phyloP scores from a whole-genome alignment of 2,329 filamentous ascomycete genomes.

The Elsinoe perseae region DNA sequence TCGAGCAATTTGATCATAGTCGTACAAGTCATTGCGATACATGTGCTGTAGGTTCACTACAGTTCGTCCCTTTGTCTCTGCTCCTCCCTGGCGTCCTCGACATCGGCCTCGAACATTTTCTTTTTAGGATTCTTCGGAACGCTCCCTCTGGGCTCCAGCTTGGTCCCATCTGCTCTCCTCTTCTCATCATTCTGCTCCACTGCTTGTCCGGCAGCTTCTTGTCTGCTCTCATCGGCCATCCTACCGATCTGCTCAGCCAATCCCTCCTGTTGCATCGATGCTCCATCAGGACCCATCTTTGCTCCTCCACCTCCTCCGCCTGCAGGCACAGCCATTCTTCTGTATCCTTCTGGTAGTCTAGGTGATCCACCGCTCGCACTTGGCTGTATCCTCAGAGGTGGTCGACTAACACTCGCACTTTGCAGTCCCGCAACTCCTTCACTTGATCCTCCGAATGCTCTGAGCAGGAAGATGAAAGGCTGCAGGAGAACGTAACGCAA shows the following conservation, averaged over 20 bases:
- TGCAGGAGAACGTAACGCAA: conserved; percentile 19
- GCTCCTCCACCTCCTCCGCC: conserved; percentile 45
- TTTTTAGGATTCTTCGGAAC: conserved; percentile 51
- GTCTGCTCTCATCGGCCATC: conserved; percentile 35
- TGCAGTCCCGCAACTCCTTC: conserved; percentile 7
- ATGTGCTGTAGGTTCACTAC: not conserved
- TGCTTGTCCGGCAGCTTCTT: conserved; percentile 20
- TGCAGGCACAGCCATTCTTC: conserved; percentile 35
- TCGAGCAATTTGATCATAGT: not conserved
- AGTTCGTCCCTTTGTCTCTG: conserved; percentile 10
- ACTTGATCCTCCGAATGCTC: conserved; percentile 2
- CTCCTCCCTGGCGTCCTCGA: conserved; percentile 28
- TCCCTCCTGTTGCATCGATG: conserved; percentile 27
- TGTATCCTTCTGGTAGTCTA: conserved; percentile 25
- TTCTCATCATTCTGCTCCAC: conserved; percentile 21
- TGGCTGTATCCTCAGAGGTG: conserved; percentile 38
- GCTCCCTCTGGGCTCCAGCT: conserved; percentile 32
- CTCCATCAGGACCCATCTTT: conserved; percentile 27
- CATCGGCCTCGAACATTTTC: conserved; percentile 52
- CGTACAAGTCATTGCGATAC: conserved; percentile 2
- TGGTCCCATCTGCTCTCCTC: conserved; percentile 38
- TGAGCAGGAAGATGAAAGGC: conserved; percentile 16
- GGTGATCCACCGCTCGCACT: conserved; percentile 36
- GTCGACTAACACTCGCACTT: conserved; percentile 16
- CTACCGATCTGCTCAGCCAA: conserved; percentile 36